phyloP scores from a whole-genome alignment of 345 rosid genomes.

The Cochlearia excelsa region DNA sequence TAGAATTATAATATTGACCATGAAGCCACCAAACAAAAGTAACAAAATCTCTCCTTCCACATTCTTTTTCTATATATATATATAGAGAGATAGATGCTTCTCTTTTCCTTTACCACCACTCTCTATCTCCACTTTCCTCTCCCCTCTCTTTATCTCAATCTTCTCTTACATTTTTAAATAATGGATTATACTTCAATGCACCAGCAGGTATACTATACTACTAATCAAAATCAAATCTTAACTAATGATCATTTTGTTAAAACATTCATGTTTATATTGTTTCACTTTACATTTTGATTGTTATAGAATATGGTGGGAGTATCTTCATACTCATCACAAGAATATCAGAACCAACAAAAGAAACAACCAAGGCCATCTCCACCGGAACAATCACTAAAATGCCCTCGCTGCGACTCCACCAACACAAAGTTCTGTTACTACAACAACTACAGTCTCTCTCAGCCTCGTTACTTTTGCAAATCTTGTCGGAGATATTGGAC shows the following conservation, averaged over 20 bases:
- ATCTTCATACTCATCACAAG: slow-evolving; percentile 29
- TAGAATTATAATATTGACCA: no score
- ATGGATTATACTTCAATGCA: slow-evolving; percentile 27
- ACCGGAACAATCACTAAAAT: slow-evolving; percentile 54
- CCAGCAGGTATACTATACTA: slow-evolving; percentile 30
- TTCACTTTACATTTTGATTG: no score
- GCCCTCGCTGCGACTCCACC: slow-evolving; percentile 72
- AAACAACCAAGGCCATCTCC: slow-evolving; percentile 45
- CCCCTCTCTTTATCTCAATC: slow-evolving; percentile 7
- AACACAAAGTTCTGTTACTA: slow-evolving; percentile 84
- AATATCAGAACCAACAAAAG: slow-evolving; percentile 28
- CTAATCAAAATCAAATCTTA: background rate
- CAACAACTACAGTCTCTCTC: slow-evolving; percentile 81
- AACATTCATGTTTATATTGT: no score
- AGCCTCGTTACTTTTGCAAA: slow-evolving; percentile 84
- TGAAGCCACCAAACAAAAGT: no score
- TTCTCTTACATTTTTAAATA: no score
- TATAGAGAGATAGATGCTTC: slow-evolving; percentile 26
- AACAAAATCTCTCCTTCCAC: no score
- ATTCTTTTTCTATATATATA: slow-evolving; percentile 27
- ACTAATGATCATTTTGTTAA: no score
- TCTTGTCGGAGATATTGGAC: slow-evolving; percentile 82
- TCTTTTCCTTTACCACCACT: slow-evolving; percentile 26
- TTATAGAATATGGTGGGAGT: slow-evolving; percentile 26
- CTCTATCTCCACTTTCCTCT: background rate